Evolutionary conservation across 2,329 filamentous ascomycete genomes (phyloP).

Genomic region (Monilinia polystroma): DNA sequence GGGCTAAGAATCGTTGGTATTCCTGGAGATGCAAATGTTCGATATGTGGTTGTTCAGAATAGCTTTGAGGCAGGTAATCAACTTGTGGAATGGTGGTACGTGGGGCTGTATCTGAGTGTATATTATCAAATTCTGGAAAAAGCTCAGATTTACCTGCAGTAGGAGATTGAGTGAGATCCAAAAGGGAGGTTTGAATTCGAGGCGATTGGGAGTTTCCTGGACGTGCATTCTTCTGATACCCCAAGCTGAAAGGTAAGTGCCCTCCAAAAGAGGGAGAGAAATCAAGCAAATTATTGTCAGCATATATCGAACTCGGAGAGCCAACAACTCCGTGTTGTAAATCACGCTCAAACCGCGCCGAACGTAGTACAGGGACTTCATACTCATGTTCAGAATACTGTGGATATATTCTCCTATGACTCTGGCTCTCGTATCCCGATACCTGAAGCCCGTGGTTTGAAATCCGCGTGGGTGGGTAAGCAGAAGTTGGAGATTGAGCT

Average conservation of each 20-base stretch:
- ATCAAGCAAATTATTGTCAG: background rate
- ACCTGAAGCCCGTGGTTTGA: too few relatives aligned
- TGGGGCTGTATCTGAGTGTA: background rate
- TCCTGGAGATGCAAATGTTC: background rate
- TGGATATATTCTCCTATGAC: background rate
- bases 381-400: background rate
- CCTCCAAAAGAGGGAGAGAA: background rate
- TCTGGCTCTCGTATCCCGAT: background rate
- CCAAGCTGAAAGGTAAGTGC: background rate
- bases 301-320: background rate
- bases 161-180: slow-evolving; percentile 1
- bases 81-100: background rate
- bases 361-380: background rate
- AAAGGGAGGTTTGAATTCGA: background rate
- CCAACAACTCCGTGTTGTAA: background rate
- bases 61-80: background rate
- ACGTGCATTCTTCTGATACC: background rate
- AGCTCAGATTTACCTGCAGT: background rate
- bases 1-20: background rate
- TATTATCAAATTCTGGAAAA: background rate
- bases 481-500: background rate
- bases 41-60: background rate
- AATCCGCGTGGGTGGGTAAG: background rate
- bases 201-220: background rate
- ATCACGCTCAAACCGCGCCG: slow-evolving; percentile 1